phyloP scores from a whole-genome alignment of 768 basidiomycete genomes.

The Roridomyces roridus region DNA sequence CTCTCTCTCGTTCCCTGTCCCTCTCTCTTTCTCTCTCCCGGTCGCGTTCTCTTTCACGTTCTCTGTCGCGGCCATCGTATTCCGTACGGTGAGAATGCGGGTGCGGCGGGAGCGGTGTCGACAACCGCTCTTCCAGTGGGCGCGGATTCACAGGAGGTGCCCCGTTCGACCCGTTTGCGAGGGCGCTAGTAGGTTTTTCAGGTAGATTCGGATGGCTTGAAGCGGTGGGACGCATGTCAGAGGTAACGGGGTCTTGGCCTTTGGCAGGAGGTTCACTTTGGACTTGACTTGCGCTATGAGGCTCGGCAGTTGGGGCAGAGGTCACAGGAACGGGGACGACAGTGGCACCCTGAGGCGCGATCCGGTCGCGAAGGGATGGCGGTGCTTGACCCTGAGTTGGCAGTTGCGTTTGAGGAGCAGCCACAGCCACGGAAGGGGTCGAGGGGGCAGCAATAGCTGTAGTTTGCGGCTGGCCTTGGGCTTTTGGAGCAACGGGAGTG shows the following conservation, averaged over 20 bases:
- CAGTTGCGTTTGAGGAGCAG: neutral
- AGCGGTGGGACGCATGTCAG: neutral
- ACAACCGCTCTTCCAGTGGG: slow-evolving; percentile 22
- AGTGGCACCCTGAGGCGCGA: slow-evolving; percentile 13
- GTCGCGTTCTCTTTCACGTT: slow-evolving; percentile 20
- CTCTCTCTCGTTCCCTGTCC: neutral
- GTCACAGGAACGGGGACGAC: neutral
- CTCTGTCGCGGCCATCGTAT: slow-evolving; percentile 1
- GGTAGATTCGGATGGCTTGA: slow-evolving; percentile 5
- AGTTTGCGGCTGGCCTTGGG: neutral
- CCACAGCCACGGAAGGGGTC: neutral
- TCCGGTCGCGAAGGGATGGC: slow-evolving; percentile 22
- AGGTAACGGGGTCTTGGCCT: neutral
- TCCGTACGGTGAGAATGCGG: neutral
- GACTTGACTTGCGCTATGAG: slow-evolving; percentile 12
- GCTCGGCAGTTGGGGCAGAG: neutral
- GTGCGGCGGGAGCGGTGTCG: slow-evolving; percentile 7
- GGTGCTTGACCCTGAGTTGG: slow-evolving; percentile 10
- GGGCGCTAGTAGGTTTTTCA: neutral
- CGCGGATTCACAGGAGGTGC: slow-evolving; percentile 14
- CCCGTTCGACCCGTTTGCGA: slow-evolving; percentile 1
- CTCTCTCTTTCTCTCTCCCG: neutral
- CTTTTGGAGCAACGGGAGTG: neutral
- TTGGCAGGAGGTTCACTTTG: neutral
- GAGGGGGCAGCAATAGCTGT: slow-evolving; percentile 8